These are phyloP conservation scores for Thermothielavioides terrestris DNA, from an alignment of 495 filamentous ascomycete species.

Conservation along the genomic window DNA sequence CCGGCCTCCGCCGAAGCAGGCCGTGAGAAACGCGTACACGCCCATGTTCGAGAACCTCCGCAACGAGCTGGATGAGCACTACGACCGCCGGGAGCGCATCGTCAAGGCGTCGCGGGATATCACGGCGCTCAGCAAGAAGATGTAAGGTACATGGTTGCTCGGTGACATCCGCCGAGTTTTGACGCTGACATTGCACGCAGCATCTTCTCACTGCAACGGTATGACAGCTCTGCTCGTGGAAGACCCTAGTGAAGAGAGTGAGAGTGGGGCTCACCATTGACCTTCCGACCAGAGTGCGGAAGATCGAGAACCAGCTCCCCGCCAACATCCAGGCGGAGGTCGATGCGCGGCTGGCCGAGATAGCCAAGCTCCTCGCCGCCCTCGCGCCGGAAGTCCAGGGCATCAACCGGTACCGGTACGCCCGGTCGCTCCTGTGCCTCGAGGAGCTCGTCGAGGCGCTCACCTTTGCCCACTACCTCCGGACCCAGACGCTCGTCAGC, in stretches of 20 bases:
- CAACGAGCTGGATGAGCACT: conserved; percentile 83
- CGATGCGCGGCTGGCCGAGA: conserved; percentile 53
- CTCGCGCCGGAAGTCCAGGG: conserved; percentile 65
- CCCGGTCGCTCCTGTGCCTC: conserved; percentile 73
- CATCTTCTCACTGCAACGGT: conserved; percentile 91
- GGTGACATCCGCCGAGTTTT: background rate
- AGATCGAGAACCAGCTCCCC: conserved; percentile 55
- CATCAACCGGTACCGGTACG: conserved; percentile 78
- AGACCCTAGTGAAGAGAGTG: background rate
- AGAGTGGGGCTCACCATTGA: conserved; percentile 7
- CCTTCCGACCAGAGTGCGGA: conserved; percentile 43
- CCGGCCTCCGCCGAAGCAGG: conserved; percentile 22
- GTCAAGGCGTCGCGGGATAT: conserved; percentile 86
- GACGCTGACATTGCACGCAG: conserved; percentile 34
- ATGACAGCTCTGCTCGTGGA: conserved; percentile 14
- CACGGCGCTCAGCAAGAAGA: conserved; percentile 92
- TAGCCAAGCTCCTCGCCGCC: conserved; percentile 54
- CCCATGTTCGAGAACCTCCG: conserved; percentile 81
- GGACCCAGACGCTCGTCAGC: conserved; percentile 63
- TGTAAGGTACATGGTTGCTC: conserved; percentile 45
- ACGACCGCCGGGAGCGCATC: conserved; percentile 82
- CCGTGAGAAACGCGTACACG: conserved; percentile 45
- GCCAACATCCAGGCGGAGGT: conserved; percentile 55
- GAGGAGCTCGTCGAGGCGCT: conserved; percentile 91
- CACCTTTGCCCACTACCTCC: conserved; percentile 77